phyloP scores from a whole-genome alignment of 352 stramenopile genomes.

The Globisporangium cylindrosporum region DNA sequence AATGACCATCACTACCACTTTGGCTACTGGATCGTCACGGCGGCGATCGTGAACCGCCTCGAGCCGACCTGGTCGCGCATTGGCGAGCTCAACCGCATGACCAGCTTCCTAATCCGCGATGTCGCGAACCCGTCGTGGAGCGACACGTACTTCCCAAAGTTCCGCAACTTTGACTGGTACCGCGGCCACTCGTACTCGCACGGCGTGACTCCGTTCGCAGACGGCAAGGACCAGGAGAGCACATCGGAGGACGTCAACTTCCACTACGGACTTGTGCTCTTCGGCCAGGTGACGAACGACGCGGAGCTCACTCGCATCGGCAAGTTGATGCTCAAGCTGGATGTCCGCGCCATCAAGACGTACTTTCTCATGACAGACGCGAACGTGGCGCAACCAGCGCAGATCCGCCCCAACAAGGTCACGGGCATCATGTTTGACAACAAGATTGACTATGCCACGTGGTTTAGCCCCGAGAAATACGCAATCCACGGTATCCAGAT shows the following conservation, averaged over 20 bases:
- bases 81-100: constrained; percentile 50
- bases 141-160: constrained; percentile 64
- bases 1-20: constrained; percentile 82
- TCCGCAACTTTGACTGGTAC: constrained; percentile 70
- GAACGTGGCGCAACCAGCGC: constrained; percentile 48
- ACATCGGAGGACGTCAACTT: constrained; percentile 77
- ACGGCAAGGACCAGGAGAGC: constrained; percentile 73
- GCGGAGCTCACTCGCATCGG: constrained; percentile 37
- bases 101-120: constrained; percentile 44
- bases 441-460: constrained; percentile 79
- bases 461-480: constrained; percentile 62
- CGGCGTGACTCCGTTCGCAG: constrained; percentile 47
- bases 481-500: constrained; percentile 84
- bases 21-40: constrained; percentile 67
- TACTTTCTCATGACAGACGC: constrained; percentile 68
- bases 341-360: constrained; percentile 48
- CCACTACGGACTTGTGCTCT: constrained; percentile 50
- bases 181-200: constrained; percentile 74
- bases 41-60: constrained; percentile 64
- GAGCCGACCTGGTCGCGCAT: constrained; percentile 59
- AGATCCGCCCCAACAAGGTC: constrained; percentile 52
- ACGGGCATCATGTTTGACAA: constrained; percentile 80
- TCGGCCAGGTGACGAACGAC: constrained; percentile 42
- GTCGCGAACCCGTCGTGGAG: constrained; percentile 42
- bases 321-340: constrained; percentile 52